phyloP scores from a whole-genome alignment of 164 flowering plant species.

The Nymphaea thermarum region DNA sequence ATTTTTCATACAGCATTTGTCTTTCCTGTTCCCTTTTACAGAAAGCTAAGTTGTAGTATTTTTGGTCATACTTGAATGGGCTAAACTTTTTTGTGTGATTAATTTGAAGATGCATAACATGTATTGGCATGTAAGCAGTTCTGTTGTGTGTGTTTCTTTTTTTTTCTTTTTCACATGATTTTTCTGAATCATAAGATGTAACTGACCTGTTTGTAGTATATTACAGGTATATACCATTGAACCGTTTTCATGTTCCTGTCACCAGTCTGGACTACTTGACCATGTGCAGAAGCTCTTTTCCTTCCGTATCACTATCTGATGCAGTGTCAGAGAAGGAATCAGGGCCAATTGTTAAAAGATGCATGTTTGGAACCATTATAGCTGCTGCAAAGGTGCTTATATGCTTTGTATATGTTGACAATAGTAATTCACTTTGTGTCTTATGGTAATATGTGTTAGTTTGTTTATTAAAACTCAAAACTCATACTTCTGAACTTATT shows the following conservation, averaged over 20 bases:
- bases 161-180: neutral
- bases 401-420: neutral
- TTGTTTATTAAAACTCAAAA: too few species aligned
- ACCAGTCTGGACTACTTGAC: constrained; percentile 11
- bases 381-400: constrained; percentile 68
- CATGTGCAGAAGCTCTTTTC: constrained; percentile 25
- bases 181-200: neutral
- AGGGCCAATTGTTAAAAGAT: constrained; percentile 39
- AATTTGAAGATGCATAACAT: too few species aligned
- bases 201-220: neutral
- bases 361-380: constrained; percentile 54
- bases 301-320: constrained; percentile 40
- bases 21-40: neutral
- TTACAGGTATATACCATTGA: constrained; percentile 74
- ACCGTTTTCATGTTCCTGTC: constrained; percentile 29
- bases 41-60: too few species aligned
- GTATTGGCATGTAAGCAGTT: too few species aligned
- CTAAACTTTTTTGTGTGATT: too few species aligned
- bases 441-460: too few species aligned
- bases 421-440: too few species aligned
- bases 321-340: constrained; percentile 29
- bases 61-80: too few species aligned
- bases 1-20: neutral
- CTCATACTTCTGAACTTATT: too few species aligned
- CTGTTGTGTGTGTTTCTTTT: neutral